A percentile compares a stretch with the other conserved stretches of the same genome.
These are phyloP conservation scores for Boletus sensibilis DNA, from an alignment of 768 basidiomycete genomes.

Conservation along the genomic window DNA sequence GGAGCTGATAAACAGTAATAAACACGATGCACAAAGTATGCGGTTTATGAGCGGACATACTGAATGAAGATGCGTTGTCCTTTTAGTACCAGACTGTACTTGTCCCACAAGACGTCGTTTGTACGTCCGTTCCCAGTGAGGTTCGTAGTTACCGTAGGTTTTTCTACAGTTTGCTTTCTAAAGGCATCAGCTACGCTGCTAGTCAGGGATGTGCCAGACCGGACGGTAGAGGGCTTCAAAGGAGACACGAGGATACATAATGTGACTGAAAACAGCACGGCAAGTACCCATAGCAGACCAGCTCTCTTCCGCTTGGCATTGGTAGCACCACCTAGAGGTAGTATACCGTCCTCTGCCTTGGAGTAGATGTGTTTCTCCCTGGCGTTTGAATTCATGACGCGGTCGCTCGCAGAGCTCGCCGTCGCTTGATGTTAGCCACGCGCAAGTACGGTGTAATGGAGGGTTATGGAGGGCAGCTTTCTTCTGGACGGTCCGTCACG, in stretches of 20 bases:
- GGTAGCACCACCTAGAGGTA: neutral
- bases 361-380: neutral
- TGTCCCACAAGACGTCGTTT: constrained; percentile 54
- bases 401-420: neutral
- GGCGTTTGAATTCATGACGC: constrained; percentile 3
- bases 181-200: neutral
- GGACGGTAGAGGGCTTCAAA: neutral
- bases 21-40: neutral
- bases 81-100: constrained; percentile 66
- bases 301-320: constrained; percentile 3
- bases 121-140: constrained; percentile 35
- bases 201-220: neutral
- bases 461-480: too few relatives aligned
- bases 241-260: constrained; percentile 20
- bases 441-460: neutral
- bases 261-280: constrained; percentile 13
- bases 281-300: constrained; percentile 14
- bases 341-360: neutral
- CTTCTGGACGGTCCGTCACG: neutral
- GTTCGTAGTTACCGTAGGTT: neutral
- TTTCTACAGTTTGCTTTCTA: neutral
- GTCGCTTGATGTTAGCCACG: neutral
- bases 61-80: constrained; percentile 72
- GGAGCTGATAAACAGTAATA: constrained; percentile 44
- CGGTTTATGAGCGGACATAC: constrained; percentile 41